phyloP scores from a whole-genome alignment of 139 green algal genomes.

The Haematococcus sp. region DNA sequence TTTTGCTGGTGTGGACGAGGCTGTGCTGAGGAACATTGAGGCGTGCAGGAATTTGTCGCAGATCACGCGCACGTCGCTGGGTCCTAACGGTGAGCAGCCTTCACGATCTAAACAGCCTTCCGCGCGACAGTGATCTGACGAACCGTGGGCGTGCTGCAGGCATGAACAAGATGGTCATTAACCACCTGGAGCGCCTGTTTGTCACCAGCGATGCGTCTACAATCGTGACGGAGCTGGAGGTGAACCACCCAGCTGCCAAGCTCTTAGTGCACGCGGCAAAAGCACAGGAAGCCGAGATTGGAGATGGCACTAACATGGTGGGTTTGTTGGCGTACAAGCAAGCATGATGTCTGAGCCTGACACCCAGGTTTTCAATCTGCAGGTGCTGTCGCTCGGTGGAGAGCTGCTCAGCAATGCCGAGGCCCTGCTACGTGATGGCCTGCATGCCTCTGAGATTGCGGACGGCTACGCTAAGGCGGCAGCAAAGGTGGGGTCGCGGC shows the following conservation, averaged over 20 bases:
- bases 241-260: constrained; percentile 95
- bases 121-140: not conserved
- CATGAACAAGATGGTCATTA: constrained; percentile 99
- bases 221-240: constrained; percentile 95
- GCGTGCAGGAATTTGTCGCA: constrained; percentile 92
- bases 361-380: not conserved
- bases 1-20: constrained; percentile 92
- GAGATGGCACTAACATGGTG: constrained; percentile 97
- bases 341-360: too few relatives aligned
- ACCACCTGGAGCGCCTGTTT: constrained; percentile 98
- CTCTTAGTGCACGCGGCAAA: constrained; percentile 91
- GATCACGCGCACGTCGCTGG: constrained; percentile 92
- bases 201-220: constrained; percentile 95
- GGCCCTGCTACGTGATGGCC: constrained; percentile 83
- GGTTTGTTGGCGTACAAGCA: not conserved
- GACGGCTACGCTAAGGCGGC: constrained; percentile 90
- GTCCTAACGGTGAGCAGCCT: constrained; percentile 83
- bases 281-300: constrained; percentile 93
- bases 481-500: constrained; percentile 49
- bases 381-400: constrained; percentile 89
- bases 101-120: not conserved
- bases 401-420: constrained; percentile 93
- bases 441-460: constrained; percentile 92
- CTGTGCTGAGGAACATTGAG: constrained; percentile 97
- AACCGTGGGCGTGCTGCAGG: constrained; percentile 50